Evolutionary conservation across 2,329 filamentous ascomycete genomes (phyloP).

Genomic region (Alternaria triticina): DNA sequence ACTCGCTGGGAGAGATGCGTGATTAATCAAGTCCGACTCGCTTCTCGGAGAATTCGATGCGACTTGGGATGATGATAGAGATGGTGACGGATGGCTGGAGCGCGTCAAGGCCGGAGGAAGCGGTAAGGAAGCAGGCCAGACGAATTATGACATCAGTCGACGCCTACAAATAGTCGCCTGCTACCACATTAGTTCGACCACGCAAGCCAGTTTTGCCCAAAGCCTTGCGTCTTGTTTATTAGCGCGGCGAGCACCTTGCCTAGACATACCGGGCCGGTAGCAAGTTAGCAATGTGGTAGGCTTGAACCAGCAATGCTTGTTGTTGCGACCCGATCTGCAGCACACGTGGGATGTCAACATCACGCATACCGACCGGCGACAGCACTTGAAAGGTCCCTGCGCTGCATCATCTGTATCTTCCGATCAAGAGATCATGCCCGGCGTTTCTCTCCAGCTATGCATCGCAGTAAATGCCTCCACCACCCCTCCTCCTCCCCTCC

Average conservation of each 20-base stretch:
- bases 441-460: no score
- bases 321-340: neutral
- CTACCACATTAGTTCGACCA: constrained; percentile 9
- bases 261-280: neutral
- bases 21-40: neutral
- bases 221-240: neutral
- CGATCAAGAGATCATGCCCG: no score
- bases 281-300: neutral
- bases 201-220: constrained; percentile 4
- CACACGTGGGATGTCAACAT: neutral
- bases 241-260: neutral
- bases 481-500: no score
- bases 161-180: constrained; percentile 5
- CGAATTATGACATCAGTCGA: constrained; percentile 16
- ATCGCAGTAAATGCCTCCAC: no score
- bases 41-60: constrained; percentile 8
- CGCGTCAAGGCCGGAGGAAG: constrained; percentile 6
- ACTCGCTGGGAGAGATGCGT: constrained; percentile 8
- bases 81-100: constrained; percentile 3
- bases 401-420: neutral
- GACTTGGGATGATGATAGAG: neutral
- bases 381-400: neutral
- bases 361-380: neutral
- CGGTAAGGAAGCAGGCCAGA: constrained; percentile 19
- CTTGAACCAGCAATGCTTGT: constrained; percentile 1